These are phyloP conservation scores for Fusarium duplospermum DNA, from an alignment of 2,329 filamentous ascomycete genomes.

Conservation along the genomic window DNA sequence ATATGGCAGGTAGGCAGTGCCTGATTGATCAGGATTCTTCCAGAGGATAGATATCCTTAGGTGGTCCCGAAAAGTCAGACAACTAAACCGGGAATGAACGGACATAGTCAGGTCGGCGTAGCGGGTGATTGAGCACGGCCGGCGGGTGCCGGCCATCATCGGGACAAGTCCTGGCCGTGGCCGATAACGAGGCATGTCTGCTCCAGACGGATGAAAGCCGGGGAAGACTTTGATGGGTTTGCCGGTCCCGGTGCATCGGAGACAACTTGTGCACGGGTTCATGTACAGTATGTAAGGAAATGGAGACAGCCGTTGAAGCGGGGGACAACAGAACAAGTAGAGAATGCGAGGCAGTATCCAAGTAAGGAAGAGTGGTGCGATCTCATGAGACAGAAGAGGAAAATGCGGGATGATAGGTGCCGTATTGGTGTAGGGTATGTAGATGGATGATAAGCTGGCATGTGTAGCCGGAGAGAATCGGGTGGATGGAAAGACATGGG, in stretches of 20 bases:
- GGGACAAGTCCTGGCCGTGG: neutral
- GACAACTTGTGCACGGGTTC: neutral
- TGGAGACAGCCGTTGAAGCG: constrained; percentile 4
- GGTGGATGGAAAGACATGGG: constrained; percentile 23
- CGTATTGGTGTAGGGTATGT: constrained; percentile 29
- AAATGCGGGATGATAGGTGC: neutral
- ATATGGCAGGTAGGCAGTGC: neutral
- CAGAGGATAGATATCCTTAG: neutral
- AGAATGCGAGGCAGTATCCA: neutral
- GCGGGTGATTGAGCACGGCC: neutral
- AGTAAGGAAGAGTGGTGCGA: neutral
- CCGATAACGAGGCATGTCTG: neutral
- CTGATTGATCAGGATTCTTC: neutral
- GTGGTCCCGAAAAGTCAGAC: neutral
- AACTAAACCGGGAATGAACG: neutral
- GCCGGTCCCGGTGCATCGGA: constrained; percentile 14
- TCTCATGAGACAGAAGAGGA: constrained; percentile 7
- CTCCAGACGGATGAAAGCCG: constrained; percentile 11
- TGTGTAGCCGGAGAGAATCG: constrained; percentile 41
- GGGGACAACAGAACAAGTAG: neutral
- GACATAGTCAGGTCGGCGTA: neutral
- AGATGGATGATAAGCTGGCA: constrained; percentile 2
- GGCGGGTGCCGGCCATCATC: neutral
- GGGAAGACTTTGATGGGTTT: neutral
- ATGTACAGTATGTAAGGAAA: constrained; percentile 6